Evolutionary conservation across 2,329 filamentous ascomycete genomes (phyloP), one percentile per base, ranked within the genome.

Genomic region (Nigrospora sphaerica): DNA sequence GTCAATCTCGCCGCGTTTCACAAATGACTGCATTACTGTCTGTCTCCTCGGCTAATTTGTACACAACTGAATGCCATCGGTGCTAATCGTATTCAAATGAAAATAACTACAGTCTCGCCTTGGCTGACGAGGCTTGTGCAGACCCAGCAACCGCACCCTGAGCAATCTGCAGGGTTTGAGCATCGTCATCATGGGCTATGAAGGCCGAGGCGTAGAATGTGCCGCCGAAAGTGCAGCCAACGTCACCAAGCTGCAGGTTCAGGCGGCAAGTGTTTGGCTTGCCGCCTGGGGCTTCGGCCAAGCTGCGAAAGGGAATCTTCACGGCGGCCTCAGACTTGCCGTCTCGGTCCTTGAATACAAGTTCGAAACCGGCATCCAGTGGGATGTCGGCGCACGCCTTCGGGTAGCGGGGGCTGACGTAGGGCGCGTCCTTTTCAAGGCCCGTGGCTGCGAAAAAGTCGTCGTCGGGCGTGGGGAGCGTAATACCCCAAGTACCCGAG

Each of bases 401-500:
- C 12, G 45, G 45, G 39, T 46, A 46, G 39, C 39, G 33, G 2
- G 41, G 39, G 18, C 0, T 14, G 34, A 46, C 13, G 39, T 32
- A 46, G 10, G 45, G 45, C 23, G 16, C 0, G 23, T 46, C 41
- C 1, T 32, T 16, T 12, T 38, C 39, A n/a, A 46, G 45, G 28
- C 45, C 45, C 2, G 39, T 43, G 9, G 40, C 41, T 6, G 45
- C 34, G 12, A 12, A 33, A 12, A 46, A 33, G 34, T 37, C 45
- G 3, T 14, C 17, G 12, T 18, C 16, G 23, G 42, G 13, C 6
- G 36, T n/a, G 1, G 45, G 45, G 3, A 46, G 23, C 1, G 39
- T 46, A 14, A 46, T 6, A 34, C 45, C 45, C 32, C 35, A 37
- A 3, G 39, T 46, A 23, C 45, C 45, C 39, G 45, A 46, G 39